Evolutionary conservation across 1,284 basidiomycete genomes (phyloP).

Genomic region (Moesziomyces sp.): DNA sequence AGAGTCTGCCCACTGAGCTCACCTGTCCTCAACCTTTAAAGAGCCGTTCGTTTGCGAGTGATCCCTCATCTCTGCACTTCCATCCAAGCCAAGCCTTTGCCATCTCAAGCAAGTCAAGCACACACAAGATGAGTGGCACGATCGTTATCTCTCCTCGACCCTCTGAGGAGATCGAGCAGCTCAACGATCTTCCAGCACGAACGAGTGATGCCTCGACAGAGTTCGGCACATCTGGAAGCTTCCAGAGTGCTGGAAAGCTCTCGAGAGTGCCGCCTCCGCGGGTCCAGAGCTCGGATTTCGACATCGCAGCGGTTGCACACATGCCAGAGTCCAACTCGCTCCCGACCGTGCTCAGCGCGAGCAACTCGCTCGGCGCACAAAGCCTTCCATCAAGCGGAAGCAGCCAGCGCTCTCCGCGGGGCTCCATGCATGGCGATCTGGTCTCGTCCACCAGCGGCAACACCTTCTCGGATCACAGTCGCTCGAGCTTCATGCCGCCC

Average conservation of each 20-base stretch:
- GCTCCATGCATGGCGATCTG: background rate
- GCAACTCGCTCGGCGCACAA: constrained; percentile 1
- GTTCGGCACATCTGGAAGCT: constrained; percentile 1
- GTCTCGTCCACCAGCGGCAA: background rate
- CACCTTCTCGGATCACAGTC: constrained; percentile 7
- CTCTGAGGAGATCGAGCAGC: constrained; percentile 27
- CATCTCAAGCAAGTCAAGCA: background rate
- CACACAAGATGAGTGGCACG: constrained; percentile 15
- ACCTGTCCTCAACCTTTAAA: no score
- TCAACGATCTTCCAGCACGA: constrained; percentile 5
- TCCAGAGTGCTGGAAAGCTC: background rate
- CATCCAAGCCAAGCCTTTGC: background rate
- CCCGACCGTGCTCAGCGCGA: constrained; percentile 1
- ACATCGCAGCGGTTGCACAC: background rate
- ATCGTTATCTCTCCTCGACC: background rate
- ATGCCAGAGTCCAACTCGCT: background rate
- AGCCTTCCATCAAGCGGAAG: background rate
- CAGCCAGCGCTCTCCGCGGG: background rate
- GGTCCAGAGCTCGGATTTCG: constrained; percentile 1
- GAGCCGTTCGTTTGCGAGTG: no score
- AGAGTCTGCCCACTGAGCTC: no score
- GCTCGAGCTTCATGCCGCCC: constrained; percentile 6
- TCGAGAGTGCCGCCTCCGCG: constrained; percentile 2
- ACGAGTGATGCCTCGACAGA: background rate
- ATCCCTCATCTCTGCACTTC: background rate